Conservation (phyloP, 148 eudicot genomes). For the Euryodendron excelsum region DNA sequence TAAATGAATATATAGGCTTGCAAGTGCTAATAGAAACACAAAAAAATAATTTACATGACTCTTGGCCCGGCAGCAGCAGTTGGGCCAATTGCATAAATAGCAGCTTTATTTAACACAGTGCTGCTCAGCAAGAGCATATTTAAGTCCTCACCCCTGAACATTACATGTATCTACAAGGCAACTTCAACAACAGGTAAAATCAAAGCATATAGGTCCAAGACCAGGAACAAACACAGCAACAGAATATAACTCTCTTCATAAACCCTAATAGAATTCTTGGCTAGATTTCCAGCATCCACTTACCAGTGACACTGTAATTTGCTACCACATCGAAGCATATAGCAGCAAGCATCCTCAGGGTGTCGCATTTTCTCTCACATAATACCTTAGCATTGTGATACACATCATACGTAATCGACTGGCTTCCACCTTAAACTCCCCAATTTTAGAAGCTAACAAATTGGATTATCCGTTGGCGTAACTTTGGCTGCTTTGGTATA, state of each 20-base stretch:
- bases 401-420: background rate
- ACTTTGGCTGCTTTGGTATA: background rate
- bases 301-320: background rate
- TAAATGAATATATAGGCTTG: too few relatives aligned
- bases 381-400: constrained; percentile 1
- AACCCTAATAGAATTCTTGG: constrained; percentile 4
- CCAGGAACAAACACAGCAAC: background rate
- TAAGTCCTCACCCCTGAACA: background rate
- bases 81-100: too few relatives aligned
- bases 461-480: background rate
- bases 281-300: background rate
- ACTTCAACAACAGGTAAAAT: background rate
- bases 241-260: background rate
- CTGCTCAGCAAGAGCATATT: background rate
- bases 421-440: background rate
- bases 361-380: background rate
- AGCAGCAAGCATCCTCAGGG: background rate
- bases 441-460: background rate
- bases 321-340: background rate
- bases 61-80: too few relatives aligned
- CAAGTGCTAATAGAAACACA: too few relatives aligned
- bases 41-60: too few relatives aligned
- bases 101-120: background rate
- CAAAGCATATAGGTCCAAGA: background rate
- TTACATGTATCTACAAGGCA: background rate